phyloP scores from a whole-genome alignment of 2,329 filamentous ascomycete species.

The Pleoardoris graminearum region DNA sequence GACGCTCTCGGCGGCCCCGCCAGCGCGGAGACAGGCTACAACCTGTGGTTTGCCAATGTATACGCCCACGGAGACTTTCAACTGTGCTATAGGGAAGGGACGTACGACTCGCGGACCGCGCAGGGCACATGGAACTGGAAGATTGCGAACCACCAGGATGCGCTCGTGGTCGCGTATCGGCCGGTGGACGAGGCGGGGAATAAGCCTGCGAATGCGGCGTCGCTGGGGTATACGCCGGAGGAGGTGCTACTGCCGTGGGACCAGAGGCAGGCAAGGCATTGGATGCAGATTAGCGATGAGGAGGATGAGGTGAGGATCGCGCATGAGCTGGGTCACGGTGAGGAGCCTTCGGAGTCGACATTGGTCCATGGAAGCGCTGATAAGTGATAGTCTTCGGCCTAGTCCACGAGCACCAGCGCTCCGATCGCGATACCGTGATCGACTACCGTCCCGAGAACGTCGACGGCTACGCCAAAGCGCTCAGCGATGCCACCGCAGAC shows the following conservation, averaged over 20 bases:
- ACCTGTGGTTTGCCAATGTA: not conserved
- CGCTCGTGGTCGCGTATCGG: not conserved
- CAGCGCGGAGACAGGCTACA: not conserved
- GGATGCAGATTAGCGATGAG: not conserved
- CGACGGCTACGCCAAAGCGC: not conserved
- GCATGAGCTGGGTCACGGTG: conserved; percentile 6
- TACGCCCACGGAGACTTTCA: not conserved
- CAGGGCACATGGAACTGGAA: not conserved
- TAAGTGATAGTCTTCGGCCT: conserved; percentile 3
- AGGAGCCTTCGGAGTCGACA: not conserved
- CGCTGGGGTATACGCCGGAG: conserved; percentile 3
- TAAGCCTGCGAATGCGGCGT: not conserved
- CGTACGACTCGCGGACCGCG: not conserved
- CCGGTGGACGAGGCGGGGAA: conserved; percentile 1
- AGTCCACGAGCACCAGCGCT: conserved; percentile 3
- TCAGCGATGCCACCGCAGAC: not conserved
- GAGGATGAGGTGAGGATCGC: conserved; percentile 1
- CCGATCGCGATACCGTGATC: not conserved
- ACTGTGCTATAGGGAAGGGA: not conserved
- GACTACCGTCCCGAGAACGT: conserved; percentile 2
- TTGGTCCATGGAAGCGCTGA: too few species aligned
- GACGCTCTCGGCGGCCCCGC: not conserved
- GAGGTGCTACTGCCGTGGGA: not conserved
- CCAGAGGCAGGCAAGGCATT: not conserved
- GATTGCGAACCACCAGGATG: not conserved